Conservation (phyloP, 176 grass and related monocot genomes). For the Triticum turgidum region DNA sequence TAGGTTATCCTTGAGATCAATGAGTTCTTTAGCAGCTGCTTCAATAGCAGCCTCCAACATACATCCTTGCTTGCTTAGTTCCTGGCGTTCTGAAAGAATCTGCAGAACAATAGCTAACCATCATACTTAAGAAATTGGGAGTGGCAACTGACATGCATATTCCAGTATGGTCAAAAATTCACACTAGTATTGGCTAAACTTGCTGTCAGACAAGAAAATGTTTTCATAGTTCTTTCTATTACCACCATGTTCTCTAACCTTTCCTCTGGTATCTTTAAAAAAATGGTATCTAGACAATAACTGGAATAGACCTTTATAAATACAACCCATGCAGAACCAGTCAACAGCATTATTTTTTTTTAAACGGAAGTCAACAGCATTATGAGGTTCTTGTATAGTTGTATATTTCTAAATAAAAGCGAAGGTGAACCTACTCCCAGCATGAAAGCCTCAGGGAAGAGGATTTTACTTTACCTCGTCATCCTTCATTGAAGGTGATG, state of each 20-base stretch:
- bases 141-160: constrained; percentile 32
- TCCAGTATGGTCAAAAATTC: constrained; percentile 5
- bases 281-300: background rate
- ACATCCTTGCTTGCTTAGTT: constrained; percentile 69
- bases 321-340: constrained; percentile 12
- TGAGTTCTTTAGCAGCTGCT: constrained; percentile 78
- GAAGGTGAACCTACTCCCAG: background rate
- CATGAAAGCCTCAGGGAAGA: background rate
- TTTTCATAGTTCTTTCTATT: background rate
- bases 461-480: constrained; percentile 61
- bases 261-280: background rate
- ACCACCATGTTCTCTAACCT: background rate
- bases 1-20: constrained; percentile 68
- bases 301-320: background rate
- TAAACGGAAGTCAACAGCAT: background rate
- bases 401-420: constrained; percentile 9
- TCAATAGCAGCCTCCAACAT: constrained; percentile 81
- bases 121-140: constrained; percentile 10
- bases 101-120: constrained; percentile 31
- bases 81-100: constrained; percentile 62
- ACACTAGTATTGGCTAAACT: background rate
- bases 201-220: background rate
- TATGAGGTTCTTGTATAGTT: background rate
- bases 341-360: background rate
- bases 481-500: constrained; percentile 65